Percentiles rank a stretch among this genome's conserved stretches.
These are phyloP conservation scores for Clarireedia sp. DNA, from an alignment of 2,329 filamentous ascomycete species.

Conservation along the genomic window DNA sequence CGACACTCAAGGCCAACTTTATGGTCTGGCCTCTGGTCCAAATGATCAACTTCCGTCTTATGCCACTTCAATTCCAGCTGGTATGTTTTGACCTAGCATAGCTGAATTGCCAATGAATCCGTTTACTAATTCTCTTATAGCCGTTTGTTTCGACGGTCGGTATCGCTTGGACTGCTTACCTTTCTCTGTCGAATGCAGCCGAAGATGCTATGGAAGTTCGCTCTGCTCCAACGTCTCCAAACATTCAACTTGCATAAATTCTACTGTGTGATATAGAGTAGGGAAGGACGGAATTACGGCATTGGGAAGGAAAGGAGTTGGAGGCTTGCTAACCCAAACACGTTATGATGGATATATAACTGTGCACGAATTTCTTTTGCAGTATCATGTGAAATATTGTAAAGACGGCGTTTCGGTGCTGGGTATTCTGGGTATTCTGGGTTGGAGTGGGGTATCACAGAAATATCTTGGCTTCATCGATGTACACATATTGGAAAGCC, in stretches of 20 bases:
- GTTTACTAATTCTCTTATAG: constrained; percentile 37
- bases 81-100: constrained; percentile 47
- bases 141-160: constrained; percentile 93
- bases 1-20: constrained; percentile 92
- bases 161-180: constrained; percentile 96
- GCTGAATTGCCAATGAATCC: constrained; percentile 5
- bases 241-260: constrained; percentile 28
- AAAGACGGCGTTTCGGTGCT: not conserved
- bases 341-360: not conserved
- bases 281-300: constrained; percentile 6
- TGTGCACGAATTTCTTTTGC: not conserved
- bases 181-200: constrained; percentile 82
- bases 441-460: not conserved
- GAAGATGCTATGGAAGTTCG: constrained; percentile 39
- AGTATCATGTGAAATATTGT: not conserved
- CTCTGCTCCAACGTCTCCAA: constrained; percentile 28
- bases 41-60: constrained; percentile 89
- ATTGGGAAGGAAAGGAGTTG: constrained; percentile 11
- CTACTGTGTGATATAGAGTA: constrained; percentile 13
- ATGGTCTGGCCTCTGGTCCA: constrained; percentile 93
- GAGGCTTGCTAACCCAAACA: not conserved
- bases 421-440: not conserved
- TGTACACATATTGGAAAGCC: not conserved
- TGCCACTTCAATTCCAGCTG: constrained; percentile 94
- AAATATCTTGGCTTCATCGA: not conserved